Evolutionary conservation across 805 yeast genomes (phyloP).

Genomic region (Kazachstania bromeliacearum): DNA sequence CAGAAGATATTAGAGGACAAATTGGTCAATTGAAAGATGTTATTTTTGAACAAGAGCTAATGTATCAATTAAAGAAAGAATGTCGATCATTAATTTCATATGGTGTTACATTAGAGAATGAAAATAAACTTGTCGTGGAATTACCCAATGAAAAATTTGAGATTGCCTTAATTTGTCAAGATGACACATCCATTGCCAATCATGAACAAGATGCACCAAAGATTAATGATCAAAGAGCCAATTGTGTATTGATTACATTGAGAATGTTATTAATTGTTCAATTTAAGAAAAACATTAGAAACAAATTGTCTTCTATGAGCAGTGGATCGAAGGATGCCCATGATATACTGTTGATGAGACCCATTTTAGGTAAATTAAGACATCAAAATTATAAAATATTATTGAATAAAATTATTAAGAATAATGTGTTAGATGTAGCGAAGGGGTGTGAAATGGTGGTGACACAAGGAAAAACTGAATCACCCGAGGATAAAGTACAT

Average conservation of each 20-base stretch:
- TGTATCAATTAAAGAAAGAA: conserved; percentile 68
- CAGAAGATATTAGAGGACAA: conserved; percentile 39
- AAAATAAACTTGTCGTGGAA: conserved; percentile 56
- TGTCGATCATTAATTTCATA: conserved; percentile 59
- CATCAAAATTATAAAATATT: conserved; percentile 24
- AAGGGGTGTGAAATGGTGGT: conserved; percentile 10
- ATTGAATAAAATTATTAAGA: conserved; percentile 21
- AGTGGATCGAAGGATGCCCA: conserved; percentile 5
- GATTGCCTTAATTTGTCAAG: conserved; percentile 49
- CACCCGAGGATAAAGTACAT: not conserved
- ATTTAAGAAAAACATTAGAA: conserved; percentile 32
- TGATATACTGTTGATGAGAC: conserved; percentile 23
- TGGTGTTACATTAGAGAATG: conserved; percentile 55
- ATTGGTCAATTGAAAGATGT: conserved; percentile 61
- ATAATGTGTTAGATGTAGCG: conserved; percentile 17
- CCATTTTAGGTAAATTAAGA: conserved; percentile 27
- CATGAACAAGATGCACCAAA: conserved; percentile 36
- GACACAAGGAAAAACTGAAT: not conserved
- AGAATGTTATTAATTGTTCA: conserved; percentile 30
- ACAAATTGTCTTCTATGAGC: conserved; percentile 15
- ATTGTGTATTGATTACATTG: conserved; percentile 26
- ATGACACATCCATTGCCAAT: conserved; percentile 28
- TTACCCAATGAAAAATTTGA: conserved; percentile 59
- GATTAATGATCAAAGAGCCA: conserved; percentile 33
- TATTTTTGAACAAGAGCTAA: conserved; percentile 83